Evolutionary conservation across 306 rosid genomes (phyloP).

Genomic region (Hylodesmum podocarpum): DNA sequence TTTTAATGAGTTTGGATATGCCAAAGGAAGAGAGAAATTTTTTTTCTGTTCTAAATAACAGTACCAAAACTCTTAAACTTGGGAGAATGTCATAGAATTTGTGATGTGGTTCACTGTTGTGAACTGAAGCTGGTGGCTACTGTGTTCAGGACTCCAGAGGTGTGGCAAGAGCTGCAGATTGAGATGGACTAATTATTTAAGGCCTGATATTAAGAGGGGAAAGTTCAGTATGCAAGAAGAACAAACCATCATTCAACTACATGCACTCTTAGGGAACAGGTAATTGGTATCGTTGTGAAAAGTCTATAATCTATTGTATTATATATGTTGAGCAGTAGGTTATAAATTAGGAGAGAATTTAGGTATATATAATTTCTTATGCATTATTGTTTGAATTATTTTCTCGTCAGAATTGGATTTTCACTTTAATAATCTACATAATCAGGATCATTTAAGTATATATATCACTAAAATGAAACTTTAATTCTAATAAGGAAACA

Average conservation of each 20-base stretch:
- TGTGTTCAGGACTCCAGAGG: constrained; percentile 71
- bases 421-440: too few relatives aligned
- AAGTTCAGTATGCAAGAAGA: constrained; percentile 96
- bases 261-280: constrained; percentile 97
- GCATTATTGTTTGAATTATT: too few relatives aligned
- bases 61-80: too few relatives aligned
- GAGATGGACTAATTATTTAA: constrained; percentile 92
- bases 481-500: too few relatives aligned
- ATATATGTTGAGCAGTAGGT: not conserved
- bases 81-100: not conserved
- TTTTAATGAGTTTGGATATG: too few relatives aligned
- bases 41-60: too few relatives aligned
- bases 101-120: not conserved
- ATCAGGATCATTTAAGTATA: too few relatives aligned
- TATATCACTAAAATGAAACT: too few relatives aligned
- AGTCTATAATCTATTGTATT: not conserved
- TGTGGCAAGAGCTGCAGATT: constrained; percentile 95
- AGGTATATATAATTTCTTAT: too few relatives aligned
- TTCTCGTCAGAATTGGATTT: too few relatives aligned
- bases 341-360: too few relatives aligned
- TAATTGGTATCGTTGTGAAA: constrained; percentile 14
- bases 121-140: not conserved
- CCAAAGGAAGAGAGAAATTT: too few relatives aligned
- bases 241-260: constrained; percentile 95
- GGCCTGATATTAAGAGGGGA: constrained; percentile 98